These are phyloP conservation scores for Bruguiera parviflora DNA, from an alignment of 345 rosid species.

Conservation along the genomic window DNA sequence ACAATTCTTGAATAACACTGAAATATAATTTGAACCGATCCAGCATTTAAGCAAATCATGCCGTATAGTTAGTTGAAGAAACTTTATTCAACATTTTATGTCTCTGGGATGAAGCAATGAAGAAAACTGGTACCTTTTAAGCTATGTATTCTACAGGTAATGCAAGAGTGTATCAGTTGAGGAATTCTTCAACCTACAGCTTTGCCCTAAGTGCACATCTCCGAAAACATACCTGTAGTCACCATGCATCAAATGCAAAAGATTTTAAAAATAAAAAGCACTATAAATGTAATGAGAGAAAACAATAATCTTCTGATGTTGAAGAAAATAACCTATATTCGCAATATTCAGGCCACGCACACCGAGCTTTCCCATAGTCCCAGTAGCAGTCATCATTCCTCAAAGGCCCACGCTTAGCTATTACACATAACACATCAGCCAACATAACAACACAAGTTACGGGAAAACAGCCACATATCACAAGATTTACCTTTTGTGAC, in stretches of 20 bases:
- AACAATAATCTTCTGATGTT: background rate
- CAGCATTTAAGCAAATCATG: background rate
- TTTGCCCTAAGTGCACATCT: slow-evolving; percentile 96
- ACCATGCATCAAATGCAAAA: slow-evolving; percentile 7
- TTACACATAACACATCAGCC: slow-evolving; percentile 7
- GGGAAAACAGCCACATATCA: background rate
- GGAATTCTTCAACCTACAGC: slow-evolving; percentile 90
- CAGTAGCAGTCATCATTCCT: slow-evolving; percentile 94
- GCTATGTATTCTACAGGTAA: slow-evolving; percentile 45
- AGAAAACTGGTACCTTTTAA: slow-evolving; percentile 25
- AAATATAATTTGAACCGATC: too few species aligned
- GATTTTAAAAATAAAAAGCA: background rate
- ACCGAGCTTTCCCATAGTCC: slow-evolving; percentile 96
- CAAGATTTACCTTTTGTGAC: slow-evolving; percentile 75
- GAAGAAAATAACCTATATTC: slow-evolving; percentile 68
- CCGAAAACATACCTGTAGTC: slow-evolving; percentile 73
- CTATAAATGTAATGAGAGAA: background rate
- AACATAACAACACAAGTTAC: slow-evolving; percentile 12
- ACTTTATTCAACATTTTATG: background rate
- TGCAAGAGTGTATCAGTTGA: slow-evolving; percentile 55
- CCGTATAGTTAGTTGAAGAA: background rate
- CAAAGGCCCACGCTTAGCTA: slow-evolving; percentile 93
- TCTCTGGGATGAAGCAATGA: background rate
- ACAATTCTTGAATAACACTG: too few species aligned
- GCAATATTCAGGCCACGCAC: slow-evolving; percentile 93